These are phyloP conservation scores for Yarrowia keelungensis DNA, from an alignment of 805 yeast species.

Conservation along the genomic window DNA sequence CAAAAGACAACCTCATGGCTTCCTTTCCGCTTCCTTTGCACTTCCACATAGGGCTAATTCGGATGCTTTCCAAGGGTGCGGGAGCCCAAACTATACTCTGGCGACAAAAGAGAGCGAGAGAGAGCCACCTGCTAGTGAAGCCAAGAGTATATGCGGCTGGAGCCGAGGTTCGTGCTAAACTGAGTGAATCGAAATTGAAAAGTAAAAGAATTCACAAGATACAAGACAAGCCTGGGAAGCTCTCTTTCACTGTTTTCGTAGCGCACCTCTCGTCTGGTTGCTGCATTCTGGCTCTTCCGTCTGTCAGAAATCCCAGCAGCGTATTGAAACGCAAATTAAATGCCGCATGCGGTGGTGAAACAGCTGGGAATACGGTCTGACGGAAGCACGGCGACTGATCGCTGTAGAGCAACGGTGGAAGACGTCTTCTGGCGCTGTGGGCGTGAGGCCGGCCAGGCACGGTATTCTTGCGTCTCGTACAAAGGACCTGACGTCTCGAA, in stretches of 20 bases:
- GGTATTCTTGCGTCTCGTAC: too few relatives aligned
- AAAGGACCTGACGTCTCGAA: too few relatives aligned
- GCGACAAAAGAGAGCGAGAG: too few relatives aligned
- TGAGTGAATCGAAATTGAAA: not conserved
- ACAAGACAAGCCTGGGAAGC: too few relatives aligned
- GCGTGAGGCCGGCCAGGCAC: too few relatives aligned
- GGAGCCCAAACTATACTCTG: constrained; percentile 8
- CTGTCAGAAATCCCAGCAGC: not conserved
- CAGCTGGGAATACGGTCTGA: constrained; percentile 22
- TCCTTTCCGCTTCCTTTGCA: not conserved
- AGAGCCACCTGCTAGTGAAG: not conserved
- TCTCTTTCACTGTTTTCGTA: too few relatives aligned
- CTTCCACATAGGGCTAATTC: constrained; percentile 19
- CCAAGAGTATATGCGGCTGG: constrained; percentile 7
- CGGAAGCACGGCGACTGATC: constrained; percentile 14
- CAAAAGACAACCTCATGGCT: constrained; percentile 1
- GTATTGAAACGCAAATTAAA: constrained; percentile 30
- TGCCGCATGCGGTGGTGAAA: constrained; percentile 38
- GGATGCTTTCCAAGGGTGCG: constrained; percentile 24
- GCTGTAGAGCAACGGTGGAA: too few relatives aligned
- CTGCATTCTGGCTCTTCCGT: not conserved
- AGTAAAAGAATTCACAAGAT: too few relatives aligned
- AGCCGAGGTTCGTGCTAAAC: constrained; percentile 25
- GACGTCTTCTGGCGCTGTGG: too few relatives aligned
- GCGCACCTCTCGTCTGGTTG: too few relatives aligned